phyloP scores from a whole-genome alignment of 2,329 filamentous ascomycete genomes.

The Scorias spongiosa region DNA sequence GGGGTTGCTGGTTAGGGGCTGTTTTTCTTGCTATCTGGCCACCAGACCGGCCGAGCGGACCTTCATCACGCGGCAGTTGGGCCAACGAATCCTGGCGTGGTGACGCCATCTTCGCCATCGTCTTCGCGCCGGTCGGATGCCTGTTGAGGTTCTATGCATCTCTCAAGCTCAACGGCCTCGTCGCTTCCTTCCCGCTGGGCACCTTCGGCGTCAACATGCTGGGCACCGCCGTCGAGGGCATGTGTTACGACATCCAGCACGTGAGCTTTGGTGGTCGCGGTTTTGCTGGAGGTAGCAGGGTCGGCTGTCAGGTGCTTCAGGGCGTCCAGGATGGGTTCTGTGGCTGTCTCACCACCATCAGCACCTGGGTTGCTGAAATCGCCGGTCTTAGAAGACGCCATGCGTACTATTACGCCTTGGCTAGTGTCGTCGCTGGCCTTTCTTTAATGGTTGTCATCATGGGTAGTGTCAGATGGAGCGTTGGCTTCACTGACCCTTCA shows the following conservation, averaged over 20 bases:
- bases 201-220: constrained; percentile 72
- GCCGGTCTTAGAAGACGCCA: constrained; percentile 27
- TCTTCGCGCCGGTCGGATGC: constrained; percentile 72
- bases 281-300: constrained; percentile 22
- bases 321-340: constrained; percentile 35
- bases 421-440: constrained; percentile 46
- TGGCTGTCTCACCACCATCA: constrained; percentile 32
- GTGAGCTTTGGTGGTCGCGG: constrained; percentile 23
- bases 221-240: constrained; percentile 59
- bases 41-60: constrained; percentile 36
- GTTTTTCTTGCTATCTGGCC: constrained; percentile 58
- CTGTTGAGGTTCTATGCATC: constrained; percentile 60
- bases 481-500: constrained; percentile 23
- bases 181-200: constrained; percentile 61
- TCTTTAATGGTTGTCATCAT: constrained; percentile 52
- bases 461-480: constrained; percentile 59
- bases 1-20: constrained; percentile 64
- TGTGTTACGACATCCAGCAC: constrained; percentile 68
- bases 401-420: constrained; percentile 53
- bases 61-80: constrained; percentile 18
- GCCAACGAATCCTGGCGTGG: constrained; percentile 54
- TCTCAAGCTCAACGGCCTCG: constrained; percentile 51
- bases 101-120: constrained; percentile 56
- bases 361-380: constrained; percentile 33
- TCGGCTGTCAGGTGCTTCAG: constrained; percentile 32